Evolutionary conservation across 2,329 filamentous ascomycete genomes (phyloP).

Genomic region (Fusarium sp.): DNA sequence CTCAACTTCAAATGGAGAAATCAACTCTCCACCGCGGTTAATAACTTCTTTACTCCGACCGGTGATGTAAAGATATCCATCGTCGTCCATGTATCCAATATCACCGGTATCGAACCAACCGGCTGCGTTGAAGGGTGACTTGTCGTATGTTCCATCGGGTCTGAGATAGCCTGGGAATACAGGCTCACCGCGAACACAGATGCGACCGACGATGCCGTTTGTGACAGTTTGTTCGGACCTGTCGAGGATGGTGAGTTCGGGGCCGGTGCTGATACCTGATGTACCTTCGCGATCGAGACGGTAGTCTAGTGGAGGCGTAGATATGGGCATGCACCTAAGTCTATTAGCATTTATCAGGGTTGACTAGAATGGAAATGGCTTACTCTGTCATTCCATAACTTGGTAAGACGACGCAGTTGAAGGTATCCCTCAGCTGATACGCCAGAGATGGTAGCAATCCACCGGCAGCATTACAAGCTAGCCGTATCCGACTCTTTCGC

Average conservation of each 20-base stretch:
- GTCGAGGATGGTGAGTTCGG: background rate
- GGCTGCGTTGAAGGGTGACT: background rate
- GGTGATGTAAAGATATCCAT: conserved; percentile 11
- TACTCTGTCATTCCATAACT: conserved; percentile 21
- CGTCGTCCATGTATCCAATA: background rate
- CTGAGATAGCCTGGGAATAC: background rate
- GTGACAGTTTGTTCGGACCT: background rate
- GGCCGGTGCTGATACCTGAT: conserved; percentile 8
- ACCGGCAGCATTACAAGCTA: conserved; percentile 8
- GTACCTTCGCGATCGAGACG: conserved; percentile 1
- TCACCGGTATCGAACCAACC: conserved; percentile 9
- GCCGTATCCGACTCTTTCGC: background rate
- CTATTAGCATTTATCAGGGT: background rate
- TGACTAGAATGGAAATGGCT: background rate
- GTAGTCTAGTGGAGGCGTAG: background rate
- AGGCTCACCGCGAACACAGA: conserved; percentile 4
- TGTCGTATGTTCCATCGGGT: background rate
- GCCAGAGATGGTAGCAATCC: background rate
- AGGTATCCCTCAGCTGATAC: background rate
- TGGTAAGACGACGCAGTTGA: background rate
- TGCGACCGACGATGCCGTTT: background rate
- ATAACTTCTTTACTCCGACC: conserved; percentile 12
- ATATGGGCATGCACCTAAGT: background rate
- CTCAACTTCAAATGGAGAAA: conserved; percentile 5
- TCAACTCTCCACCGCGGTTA: background rate